A percentile compares a stretch with the other conserved stretches of the same genome.
Conservation (phyloP, 768 basidiomycete species). For the Candolleomyces aberdarensis region DNA sequence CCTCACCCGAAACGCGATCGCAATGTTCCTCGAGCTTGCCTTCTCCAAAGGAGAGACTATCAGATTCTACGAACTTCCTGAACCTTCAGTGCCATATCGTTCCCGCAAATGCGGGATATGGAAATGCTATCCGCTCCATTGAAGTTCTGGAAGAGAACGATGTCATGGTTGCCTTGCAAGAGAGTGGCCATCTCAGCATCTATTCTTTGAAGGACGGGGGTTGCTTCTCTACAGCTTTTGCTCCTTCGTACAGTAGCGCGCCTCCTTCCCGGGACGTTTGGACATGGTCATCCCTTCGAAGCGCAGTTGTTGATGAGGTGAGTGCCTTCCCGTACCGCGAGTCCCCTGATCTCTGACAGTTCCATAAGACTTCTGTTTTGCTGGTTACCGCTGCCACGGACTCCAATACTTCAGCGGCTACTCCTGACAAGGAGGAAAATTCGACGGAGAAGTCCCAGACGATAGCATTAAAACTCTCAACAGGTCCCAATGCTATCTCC, state of each 20-base stretch:
- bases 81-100: constrained; percentile 42
- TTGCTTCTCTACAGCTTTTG: constrained; percentile 19
- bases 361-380: constrained; percentile 36
- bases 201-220: constrained; percentile 52
- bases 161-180: constrained; percentile 53
- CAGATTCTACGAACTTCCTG: constrained; percentile 24
- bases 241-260: background rate
- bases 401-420: constrained; percentile 27
- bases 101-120: constrained; percentile 39
- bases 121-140: constrained; percentile 44
- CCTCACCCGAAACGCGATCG: constrained; percentile 40
- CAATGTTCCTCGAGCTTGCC: constrained; percentile 38
- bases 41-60: constrained; percentile 27
- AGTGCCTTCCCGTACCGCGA: constrained; percentile 6
- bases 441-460: constrained; percentile 36
- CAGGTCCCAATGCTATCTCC: constrained; percentile 27
- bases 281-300: constrained; percentile 40
- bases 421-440: constrained; percentile 29
- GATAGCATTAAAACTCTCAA: constrained; percentile 36
- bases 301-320: constrained; percentile 40
- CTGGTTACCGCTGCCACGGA: constrained; percentile 46
- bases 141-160: constrained; percentile 38
- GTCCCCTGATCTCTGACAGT: constrained; percentile 2
- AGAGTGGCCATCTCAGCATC: constrained; percentile 56
- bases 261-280: constrained; percentile 29